phyloP scores from a whole-genome alignment of 371 early-diverging fungal genomes.

The Mortierella polycephala region DNA sequence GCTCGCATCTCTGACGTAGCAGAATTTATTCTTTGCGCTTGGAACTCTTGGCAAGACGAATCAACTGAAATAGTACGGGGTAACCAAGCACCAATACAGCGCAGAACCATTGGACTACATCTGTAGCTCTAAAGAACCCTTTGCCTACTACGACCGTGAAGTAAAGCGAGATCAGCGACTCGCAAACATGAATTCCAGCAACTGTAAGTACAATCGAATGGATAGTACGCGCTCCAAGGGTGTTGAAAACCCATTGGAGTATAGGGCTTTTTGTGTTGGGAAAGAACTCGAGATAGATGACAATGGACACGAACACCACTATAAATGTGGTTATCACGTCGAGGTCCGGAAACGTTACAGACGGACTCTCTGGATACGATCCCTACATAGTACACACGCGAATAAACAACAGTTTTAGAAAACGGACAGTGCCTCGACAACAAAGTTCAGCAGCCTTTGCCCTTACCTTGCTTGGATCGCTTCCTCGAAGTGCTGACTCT shows the following conservation, averaged over 20 bases:
- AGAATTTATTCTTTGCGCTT: no score
- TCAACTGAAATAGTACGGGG: conserved; percentile 8
- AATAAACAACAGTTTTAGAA: neutral
- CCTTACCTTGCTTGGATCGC: conserved; percentile 27
- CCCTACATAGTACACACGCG: conserved; percentile 5
- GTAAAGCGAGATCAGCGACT: conserved; percentile 31
- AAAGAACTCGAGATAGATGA: conserved; percentile 36
- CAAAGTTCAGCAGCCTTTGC: no score
- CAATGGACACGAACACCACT: neutral
- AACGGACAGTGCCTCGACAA: neutral
- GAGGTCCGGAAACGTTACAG: conserved; percentile 11
- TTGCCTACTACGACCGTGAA: conserved; percentile 35
- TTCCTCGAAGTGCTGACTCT: conserved; percentile 27
- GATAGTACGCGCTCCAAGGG: conserved; percentile 15
- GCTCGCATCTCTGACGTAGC: no score
- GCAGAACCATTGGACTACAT: conserved; percentile 26
- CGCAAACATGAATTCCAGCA: conserved; percentile 11
- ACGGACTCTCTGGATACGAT: conserved; percentile 37
- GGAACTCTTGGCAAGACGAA: conserved; percentile 7
- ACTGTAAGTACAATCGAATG: conserved; percentile 12
- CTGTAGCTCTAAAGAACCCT: conserved; percentile 18
- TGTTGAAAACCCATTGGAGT: conserved; percentile 25
- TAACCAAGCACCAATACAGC: conserved; percentile 26
- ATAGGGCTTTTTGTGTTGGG: conserved; percentile 37
- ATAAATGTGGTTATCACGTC: conserved; percentile 4